Percentiles rank a stretch among this genome's conserved stretches.
These are phyloP conservation scores for Castanea sativa DNA, from an alignment of 306 rosid genomes.

Conservation along the genomic window DNA sequence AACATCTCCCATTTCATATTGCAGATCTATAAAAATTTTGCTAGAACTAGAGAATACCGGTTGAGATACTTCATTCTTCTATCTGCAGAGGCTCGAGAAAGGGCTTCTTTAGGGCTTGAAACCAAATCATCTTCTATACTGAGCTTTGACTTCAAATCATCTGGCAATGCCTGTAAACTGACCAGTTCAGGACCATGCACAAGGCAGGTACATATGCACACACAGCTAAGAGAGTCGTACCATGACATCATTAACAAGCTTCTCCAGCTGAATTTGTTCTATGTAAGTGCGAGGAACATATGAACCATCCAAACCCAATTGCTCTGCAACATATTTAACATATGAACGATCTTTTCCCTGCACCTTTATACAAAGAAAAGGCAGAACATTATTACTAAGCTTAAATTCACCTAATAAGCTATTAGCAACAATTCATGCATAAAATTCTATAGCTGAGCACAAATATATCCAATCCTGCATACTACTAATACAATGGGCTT, in stretches of 20 bases:
- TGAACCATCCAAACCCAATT: slow-evolving; percentile 81
- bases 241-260: slow-evolving; percentile 97
- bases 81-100: slow-evolving; percentile 94
- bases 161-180: slow-evolving; percentile 85
- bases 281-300: slow-evolving; percentile 94
- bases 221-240: slow-evolving; percentile 39
- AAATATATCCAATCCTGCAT: neutral
- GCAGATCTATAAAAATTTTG: neutral
- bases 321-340: slow-evolving; percentile 69
- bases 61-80: slow-evolving; percentile 79
- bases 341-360: slow-evolving; percentile 86
- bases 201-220: slow-evolving; percentile 10
- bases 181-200: slow-evolving; percentile 35
- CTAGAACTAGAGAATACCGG: slow-evolving; percentile 45
- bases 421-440: neutral
- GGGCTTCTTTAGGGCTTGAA: slow-evolving; percentile 98
- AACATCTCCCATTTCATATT: neutral
- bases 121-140: slow-evolving; percentile 78
- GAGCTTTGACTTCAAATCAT: slow-evolving; percentile 83
- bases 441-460: neutral
- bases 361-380: slow-evolving; percentile 60
- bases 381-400: slow-evolving; percentile 16
- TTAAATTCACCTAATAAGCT: slow-evolving; percentile 2
- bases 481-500: neutral
- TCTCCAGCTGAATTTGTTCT: slow-evolving; percentile 98